Evolutionary conservation across 108 stramenopile genomes (phyloP), one percentile per base, ranked within the genome.

Genomic region (Fragilaria crotonensis): DNA sequence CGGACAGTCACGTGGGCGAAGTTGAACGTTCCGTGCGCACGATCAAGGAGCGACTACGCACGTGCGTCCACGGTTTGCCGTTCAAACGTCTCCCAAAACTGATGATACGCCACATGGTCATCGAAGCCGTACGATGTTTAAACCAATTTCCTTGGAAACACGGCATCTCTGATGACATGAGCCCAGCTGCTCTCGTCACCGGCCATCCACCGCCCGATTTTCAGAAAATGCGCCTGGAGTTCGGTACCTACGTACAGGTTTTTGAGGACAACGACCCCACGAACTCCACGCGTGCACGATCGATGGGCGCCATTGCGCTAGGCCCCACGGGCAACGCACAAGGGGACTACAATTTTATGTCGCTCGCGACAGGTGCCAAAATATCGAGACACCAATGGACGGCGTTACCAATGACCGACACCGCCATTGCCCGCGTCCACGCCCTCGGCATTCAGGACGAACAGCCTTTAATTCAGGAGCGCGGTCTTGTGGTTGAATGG

Each of bases 261-360:
- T 36, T 53, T 14, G 66, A 67, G 14, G 66, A 67, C 28, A 30
- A 51, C 28, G 41, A 61, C 5, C 51, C 45, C 19, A 50, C 33
- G 7, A 60, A 66, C 44, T 59, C 33, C 31, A 28, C 17, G 33
- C 22, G 44, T 23, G 5, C 3, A 26, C 32, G 60, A 5, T 22
- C 52, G 20, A 33, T 21, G 11, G 30, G 18, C 29, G 66, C 51
- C 36, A 45, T 62, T 46, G 53, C 33, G 30, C 67, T 68, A 17
- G 54, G 76, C 0, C 62, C 71, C 5, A 55, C 64, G 7, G 67
- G 71, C 0, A 82, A 79, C 45, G 0, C 22, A n/a, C 78, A 79
- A 61, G 77, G 78, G 0, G 61, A 57, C 0, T 57, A 76, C 33
- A 61, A 69, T 19, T 77, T 81, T 20, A 32, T 52, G 0, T 45